Conservation (phyloP, 129 eudicot genomes). For the Centella asiatica region DNA sequence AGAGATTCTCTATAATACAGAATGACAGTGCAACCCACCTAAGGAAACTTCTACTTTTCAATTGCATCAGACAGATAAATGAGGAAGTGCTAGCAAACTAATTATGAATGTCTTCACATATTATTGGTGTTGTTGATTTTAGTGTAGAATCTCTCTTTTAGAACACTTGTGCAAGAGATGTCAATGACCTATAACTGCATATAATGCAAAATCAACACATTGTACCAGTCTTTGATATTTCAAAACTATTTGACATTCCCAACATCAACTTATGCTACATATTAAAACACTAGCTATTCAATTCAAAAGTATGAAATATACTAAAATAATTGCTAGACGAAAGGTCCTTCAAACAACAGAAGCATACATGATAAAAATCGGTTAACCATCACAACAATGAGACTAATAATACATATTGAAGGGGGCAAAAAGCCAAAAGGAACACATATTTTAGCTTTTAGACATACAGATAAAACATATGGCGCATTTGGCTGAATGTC, state of each 20-base stretch:
- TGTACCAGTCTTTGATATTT: too few species aligned
- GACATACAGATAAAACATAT: constrained; percentile 59
- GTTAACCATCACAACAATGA: background rate
- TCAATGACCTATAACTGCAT: background rate
- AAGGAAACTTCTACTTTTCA: too few species aligned
- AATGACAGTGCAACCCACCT: too few species aligned
- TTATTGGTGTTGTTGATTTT: background rate
- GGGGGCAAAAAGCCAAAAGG: background rate
- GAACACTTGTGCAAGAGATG: background rate
- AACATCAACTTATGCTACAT: background rate
- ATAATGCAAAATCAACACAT: background rate
- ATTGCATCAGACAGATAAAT: too few species aligned
- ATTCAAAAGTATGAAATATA: background rate
- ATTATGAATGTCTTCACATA: too few species aligned
- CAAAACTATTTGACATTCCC: too few species aligned
- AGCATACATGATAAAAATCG: background rate
- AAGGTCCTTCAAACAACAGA: background rate
- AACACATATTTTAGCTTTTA: background rate
- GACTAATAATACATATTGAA: background rate
- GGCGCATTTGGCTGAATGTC: constrained; percentile 62
- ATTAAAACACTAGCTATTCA: background rate
- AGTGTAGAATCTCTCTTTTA: background rate
- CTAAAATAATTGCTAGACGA: background rate
- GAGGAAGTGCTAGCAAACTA: background rate
- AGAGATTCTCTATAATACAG: too few species aligned